A percentile compares a stretch with the other conserved stretches of the same genome.
Conservation (phyloP, 495 filamentous ascomycete species). For the Ramalina intermedia region DNA sequence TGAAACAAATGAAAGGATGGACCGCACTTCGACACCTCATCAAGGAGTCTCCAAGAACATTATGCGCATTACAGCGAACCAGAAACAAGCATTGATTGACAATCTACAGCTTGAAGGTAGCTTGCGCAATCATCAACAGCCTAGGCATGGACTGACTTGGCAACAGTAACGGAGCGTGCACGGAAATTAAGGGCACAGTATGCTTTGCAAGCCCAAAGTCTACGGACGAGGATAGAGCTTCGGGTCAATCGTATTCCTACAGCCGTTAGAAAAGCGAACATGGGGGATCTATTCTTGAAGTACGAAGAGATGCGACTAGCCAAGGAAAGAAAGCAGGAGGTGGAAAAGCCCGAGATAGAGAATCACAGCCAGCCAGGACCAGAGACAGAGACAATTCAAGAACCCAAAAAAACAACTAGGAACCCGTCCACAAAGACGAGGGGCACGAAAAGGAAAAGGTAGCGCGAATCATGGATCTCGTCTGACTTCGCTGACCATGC, state of each 20-base stretch:
- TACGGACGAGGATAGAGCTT: slow-evolving; percentile 79
- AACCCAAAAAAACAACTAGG: slow-evolving; percentile 1
- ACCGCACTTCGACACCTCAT: slow-evolving; percentile 24
- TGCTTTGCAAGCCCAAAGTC: slow-evolving; percentile 67
- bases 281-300: slow-evolving; percentile 65
- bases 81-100: slow-evolving; percentile 82
- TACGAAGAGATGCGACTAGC: slow-evolving; percentile 22
- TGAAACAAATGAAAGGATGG: neutral
- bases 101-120: slow-evolving; percentile 87
- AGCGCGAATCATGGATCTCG: slow-evolving; percentile 1
- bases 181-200: slow-evolving; percentile 86
- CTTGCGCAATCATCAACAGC: slow-evolving; percentile 16
- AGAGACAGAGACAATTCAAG: slow-evolving; percentile 13
- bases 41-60: slow-evolving; percentile 48
- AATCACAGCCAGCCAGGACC: neutral
- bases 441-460: slow-evolving; percentile 48
- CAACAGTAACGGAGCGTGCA: slow-evolving; percentile 74
- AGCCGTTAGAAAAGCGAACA: slow-evolving; percentile 61
- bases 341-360: slow-evolving; percentile 9
- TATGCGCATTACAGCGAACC: slow-evolving; percentile 52
- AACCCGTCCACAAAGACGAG: slow-evolving; percentile 2
- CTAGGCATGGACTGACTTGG: slow-evolving; percentile 8
- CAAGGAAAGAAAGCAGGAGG: slow-evolving; percentile 17
- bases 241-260: slow-evolving; percentile 86
- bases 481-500: slow-evolving; percentile 3